Percentiles rank a stretch among this genome's conserved stretches.
Conservation (phyloP, 805 yeast species). For the Ogataea pilisensis region DNA sequence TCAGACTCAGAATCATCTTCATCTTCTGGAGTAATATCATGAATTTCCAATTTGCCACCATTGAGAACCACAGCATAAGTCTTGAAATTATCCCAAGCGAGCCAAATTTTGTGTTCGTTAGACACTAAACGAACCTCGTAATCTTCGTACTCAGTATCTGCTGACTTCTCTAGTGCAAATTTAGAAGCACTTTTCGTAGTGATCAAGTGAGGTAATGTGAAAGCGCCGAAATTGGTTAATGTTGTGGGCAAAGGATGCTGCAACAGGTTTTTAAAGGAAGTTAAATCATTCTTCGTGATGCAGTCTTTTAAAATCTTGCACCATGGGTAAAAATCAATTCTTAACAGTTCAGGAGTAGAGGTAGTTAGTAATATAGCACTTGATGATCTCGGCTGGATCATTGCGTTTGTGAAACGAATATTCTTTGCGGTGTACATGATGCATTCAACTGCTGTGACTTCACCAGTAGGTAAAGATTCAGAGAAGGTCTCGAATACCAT, state of each 20-base stretch:
- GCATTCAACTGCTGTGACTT: conserved; percentile 13
- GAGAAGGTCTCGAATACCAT: conserved; percentile 21
- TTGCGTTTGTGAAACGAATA: conserved; percentile 10
- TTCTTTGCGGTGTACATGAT: conserved; percentile 4
- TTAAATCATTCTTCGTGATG: conserved; percentile 16
- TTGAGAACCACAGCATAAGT: conserved; percentile 14
- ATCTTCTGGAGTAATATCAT: conserved; percentile 10
- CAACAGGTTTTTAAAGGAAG: conserved; percentile 12
- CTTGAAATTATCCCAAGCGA: conserved; percentile 23
- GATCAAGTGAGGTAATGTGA: conserved; percentile 7
- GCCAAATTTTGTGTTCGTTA: conserved; percentile 19
- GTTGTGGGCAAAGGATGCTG: conserved; percentile 20
- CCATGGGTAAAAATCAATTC: conserved; percentile 29
- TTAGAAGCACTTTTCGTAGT: not conserved
- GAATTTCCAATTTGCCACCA: conserved; percentile 4
- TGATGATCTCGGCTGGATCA: conserved; percentile 17
- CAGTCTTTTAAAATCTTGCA: conserved; percentile 13
- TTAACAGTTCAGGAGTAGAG: conserved; percentile 19
- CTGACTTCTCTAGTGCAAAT: not conserved
- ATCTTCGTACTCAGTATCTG: not conserved
- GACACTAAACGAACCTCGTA: conserved; percentile 7
- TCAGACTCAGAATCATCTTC: conserved; percentile 4
- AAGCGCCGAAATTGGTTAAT: conserved; percentile 14
- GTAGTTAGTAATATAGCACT: conserved; percentile 19
- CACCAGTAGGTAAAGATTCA: conserved; percentile 1